Base-by-base conservation (phyloP, 306 rosid genomes). In the Ormosia semicastrata region DNA sequence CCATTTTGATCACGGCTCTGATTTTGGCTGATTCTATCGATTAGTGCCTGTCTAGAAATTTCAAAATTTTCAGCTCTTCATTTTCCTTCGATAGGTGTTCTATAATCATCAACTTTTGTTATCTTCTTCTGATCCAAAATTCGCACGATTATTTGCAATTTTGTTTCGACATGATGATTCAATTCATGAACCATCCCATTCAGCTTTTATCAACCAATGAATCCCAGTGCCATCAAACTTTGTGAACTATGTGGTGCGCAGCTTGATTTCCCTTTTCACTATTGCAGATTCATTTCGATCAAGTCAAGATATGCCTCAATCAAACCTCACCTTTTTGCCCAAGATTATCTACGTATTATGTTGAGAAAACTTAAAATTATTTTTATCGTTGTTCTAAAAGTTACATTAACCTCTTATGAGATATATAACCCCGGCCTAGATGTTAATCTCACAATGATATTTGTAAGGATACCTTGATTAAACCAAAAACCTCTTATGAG, bases 1-100 rank as follows among this genome's bases (percentile, higher is more conserved):
- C 64, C 87, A 83, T 75, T 71, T 83, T 41, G 70, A 76, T 76
- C 85, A 87, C 87, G 83, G 63, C 89, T 83, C 83, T 80, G 40
- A 30, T 65, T 83, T 83, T 83, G 87, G 89, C 78, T 75, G 75
- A 71, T 86, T 78, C 82, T 69, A 68, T 69, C 12, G 81, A 83
- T 49, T 33, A 60, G 89, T 83, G 36, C 5, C 54, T 76, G 7
- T 76, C 81, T 33, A 76, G 39, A 80, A 77, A 76, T 64, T 80
- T 87, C 69, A 83, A 76, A 76, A 10, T 1, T 15, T 59, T 53
- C 60, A 6, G 57, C 81, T 78, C 69, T 41, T 59, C 15, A n/a
- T 53, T 78, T 82, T 60, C 2, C 57, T 72, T 66, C 15, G 77
- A 75, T 73, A 67, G 84, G 79, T 86, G 77, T 82, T 43, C 57